A percentile compares a stretch with the other conserved stretches of the same genome.
Conservation (phyloP, 352 stramenopile species). For the Phytophthora europaea region DNA sequence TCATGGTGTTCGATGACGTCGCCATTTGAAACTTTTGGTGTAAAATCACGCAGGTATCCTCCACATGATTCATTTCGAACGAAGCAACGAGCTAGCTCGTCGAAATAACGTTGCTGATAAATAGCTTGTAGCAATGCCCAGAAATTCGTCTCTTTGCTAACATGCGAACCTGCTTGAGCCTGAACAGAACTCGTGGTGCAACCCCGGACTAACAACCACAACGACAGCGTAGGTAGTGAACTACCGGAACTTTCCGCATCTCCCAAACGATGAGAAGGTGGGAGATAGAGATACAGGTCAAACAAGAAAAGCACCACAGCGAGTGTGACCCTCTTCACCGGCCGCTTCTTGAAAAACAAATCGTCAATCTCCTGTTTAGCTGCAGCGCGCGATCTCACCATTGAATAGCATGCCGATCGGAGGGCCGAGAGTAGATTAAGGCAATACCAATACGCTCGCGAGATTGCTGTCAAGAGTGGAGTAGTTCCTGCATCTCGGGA, state of each 20-base stretch:
- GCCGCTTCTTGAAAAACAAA: slow-evolving; percentile 21
- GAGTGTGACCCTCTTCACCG: slow-evolving; percentile 56
- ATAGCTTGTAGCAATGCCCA: slow-evolving; percentile 69
- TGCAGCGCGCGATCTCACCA: slow-evolving; percentile 1
- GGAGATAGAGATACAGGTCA: slow-evolving; percentile 77
- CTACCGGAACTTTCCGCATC: not conserved
- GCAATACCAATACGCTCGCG: slow-evolving; percentile 68
- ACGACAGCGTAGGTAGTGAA: slow-evolving; percentile 51
- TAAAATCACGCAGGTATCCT: slow-evolving; percentile 48
- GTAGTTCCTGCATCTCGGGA: slow-evolving; percentile 55
- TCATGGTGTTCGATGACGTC: slow-evolving; percentile 18
- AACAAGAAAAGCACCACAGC: slow-evolving; percentile 77
- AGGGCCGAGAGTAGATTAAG: slow-evolving; percentile 54
- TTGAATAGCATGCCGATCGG: slow-evolving; percentile 22
- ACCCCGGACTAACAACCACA: slow-evolving; percentile 69
- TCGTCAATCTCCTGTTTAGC: slow-evolving; percentile 21
- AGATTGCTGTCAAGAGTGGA: slow-evolving; percentile 66
- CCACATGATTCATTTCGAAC: slow-evolving; percentile 49
- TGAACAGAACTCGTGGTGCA: slow-evolving; percentile 38
- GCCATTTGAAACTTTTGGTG: slow-evolving; percentile 7
- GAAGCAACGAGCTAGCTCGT: slow-evolving; percentile 52
- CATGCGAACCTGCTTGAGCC: slow-evolving; percentile 24
- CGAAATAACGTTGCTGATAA: slow-evolving; percentile 44
- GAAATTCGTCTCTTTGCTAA: slow-evolving; percentile 49
- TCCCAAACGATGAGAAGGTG: slow-evolving; percentile 60